Evolutionary conservation across 2,329 filamentous ascomycete species (phyloP), one percentile per base, ranked within the genome.

Genomic region (Cytospora paraplurivora): DNA sequence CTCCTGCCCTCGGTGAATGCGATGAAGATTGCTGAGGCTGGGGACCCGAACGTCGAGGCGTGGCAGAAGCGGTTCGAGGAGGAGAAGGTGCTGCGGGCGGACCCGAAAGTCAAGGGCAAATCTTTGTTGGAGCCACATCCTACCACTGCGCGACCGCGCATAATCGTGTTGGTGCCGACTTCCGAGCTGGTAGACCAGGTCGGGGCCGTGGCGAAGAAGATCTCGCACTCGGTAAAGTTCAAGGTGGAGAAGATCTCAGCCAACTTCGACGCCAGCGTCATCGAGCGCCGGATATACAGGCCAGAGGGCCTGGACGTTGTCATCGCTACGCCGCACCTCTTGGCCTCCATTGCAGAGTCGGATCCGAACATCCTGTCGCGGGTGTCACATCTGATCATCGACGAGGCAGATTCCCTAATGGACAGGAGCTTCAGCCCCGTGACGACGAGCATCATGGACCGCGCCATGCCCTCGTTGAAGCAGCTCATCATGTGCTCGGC

Each of bases 391-490:
- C 83, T 99, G 12, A 85, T 99, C 64, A 83, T 97, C 56, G 96
- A 99, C 73, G 96, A 99, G 79, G 96, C 96, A 1, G 95, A 99
- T 77, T 97, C 93, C 4, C 86, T 99, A 11, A 86, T 99, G 69
- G 96, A 99, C 77, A 90, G 93, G 63, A 96, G 92, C 64, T 99
- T 99, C 79, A 85, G 90, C 4, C 88, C 92, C 1, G 88, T 89
- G 32, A 98, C 95, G 0, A 90, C 86, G 12, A 84, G 86, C 62
- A 91, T 99, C 68, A 84, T 99, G 67, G 91, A 96, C 71, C 89
- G 90, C 64, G 86, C 89, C 1, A 84, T 87, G 7, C 92, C 94
- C 0, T 95, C 92, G 0, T 78, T 98, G 54, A 86, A 92, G 72
- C 91, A 97, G 73, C 82, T 99, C 32, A 83, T 99, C 54, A 86